Evolutionary conservation across 495 filamentous ascomycete species (phyloP).

Genomic region (Annulohypoxylon stygium): DNA sequence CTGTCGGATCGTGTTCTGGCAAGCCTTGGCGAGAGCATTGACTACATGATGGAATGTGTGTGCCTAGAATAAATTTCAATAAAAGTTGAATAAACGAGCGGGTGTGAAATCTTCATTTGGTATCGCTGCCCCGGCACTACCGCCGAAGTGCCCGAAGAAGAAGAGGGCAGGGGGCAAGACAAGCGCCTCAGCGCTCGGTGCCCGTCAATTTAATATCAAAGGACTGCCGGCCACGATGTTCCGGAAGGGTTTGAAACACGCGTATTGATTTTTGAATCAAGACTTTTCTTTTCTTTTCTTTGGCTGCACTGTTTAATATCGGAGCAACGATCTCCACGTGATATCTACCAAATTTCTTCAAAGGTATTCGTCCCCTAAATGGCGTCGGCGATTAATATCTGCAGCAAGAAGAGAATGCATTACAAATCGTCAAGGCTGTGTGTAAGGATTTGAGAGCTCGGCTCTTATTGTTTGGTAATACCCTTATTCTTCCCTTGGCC

Average conservation of each 20-base stretch:
- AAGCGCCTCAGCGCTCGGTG: slow-evolving; percentile 25
- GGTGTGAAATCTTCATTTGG: slow-evolving; percentile 31
- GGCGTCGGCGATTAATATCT: neutral
- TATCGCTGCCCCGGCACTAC: slow-evolving; percentile 4
- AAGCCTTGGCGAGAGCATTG: slow-evolving; percentile 26
- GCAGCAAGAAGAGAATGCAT: neutral
- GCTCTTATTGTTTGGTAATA: neutral
- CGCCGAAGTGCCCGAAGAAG: slow-evolving; percentile 23
- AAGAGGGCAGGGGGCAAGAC: slow-evolving; percentile 20
- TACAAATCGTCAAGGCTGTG: neutral
- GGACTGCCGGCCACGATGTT: slow-evolving; percentile 38
- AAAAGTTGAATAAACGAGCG: slow-evolving; percentile 1
- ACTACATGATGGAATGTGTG: slow-evolving; percentile 16
- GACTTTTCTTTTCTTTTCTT: neutral
- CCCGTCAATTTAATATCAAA: slow-evolving; percentile 43
- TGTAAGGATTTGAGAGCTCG: neutral
- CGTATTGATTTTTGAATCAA: slow-evolving; percentile 33
- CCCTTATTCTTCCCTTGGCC: neutral
- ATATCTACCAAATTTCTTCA: neutral
- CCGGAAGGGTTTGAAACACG: slow-evolving; percentile 43
- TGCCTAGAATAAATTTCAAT: slow-evolving; percentile 15
- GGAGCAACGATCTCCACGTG: slow-evolving; percentile 19
- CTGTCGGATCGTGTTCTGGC: slow-evolving; percentile 32
- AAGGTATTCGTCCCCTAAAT: neutral
- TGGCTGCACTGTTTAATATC: slow-evolving; percentile 7